These are phyloP conservation scores for Galerina marginata DNA, from an alignment of 768 basidiomycete genomes.

Conservation along the genomic window DNA sequence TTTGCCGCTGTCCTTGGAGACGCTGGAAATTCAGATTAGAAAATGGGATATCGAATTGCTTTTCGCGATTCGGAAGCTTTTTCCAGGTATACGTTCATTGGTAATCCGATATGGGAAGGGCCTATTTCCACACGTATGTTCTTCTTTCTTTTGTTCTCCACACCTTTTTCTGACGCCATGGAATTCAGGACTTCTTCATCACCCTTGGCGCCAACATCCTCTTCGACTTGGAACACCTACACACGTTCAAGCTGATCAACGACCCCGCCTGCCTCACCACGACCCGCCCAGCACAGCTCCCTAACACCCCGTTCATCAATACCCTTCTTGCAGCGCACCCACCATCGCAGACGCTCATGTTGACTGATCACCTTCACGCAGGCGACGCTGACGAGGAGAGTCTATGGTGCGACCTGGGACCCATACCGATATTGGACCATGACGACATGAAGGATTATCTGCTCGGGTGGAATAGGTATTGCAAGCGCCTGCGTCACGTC, in stretches of 20 bases:
- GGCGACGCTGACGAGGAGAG: too few species aligned
- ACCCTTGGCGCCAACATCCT: slow-evolving; percentile 35
- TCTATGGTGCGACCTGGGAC: too few species aligned
- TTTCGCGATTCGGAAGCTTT: slow-evolving; percentile 32
- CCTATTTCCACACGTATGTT: slow-evolving; percentile 27
- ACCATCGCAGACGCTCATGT: too few species aligned
- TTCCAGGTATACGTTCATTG: slow-evolving; percentile 20
- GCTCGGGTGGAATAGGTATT: too few species aligned
- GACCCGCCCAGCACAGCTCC: too few species aligned
- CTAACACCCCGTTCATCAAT: too few species aligned
- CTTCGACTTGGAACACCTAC: slow-evolving; percentile 28
- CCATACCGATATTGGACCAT: too few species aligned
- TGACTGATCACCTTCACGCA: too few species aligned
- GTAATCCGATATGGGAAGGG: slow-evolving; percentile 30
- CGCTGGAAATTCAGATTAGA: slow-evolving; percentile 28
- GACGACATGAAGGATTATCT: too few species aligned
- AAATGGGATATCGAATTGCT: slow-evolving; percentile 36
- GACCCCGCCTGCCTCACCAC: too few species aligned
- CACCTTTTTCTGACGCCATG: not conserved
- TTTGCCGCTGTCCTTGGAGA: slow-evolving; percentile 23
- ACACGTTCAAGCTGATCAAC: slow-evolving; percentile 6
- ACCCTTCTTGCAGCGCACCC: too few species aligned
- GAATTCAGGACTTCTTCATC: slow-evolving; percentile 31
- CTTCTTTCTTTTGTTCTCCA: not conserved
- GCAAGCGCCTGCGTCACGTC: too few species aligned